Base-by-base conservation (phyloP, 257 asterid genomes). In the Rhazya stricta region DNA sequence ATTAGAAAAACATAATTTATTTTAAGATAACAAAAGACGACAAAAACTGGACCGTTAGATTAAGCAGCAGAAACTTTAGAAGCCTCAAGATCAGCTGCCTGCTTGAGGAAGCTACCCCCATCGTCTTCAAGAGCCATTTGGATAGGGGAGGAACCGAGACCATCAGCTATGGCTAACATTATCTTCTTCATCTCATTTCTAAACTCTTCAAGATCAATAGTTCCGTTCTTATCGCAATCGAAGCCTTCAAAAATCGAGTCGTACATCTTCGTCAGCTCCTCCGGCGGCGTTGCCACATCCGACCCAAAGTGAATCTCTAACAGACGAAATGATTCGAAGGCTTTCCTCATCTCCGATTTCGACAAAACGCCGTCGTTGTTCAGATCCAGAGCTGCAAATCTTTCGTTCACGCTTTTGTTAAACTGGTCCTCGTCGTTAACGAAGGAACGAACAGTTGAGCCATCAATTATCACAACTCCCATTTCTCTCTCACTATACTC, bases 41-140 rank as follows among this genome's bases (percentile, higher is more conserved):
- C 0, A 46, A 69, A 54, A 41, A 39, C 41, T 1, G 1, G 18
- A 25, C 74, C 58, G 16, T 41, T 7, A n/a, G 37, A 60, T 69
- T 76, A 77, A 81, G 51, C 67, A 53, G 75, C 6, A 6, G 86
- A 37, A 53, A 72, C 0, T 85, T 84, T 89, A 15, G 96, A 86
- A 3, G 97, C 93, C 74, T 93, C 98, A 36, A 87, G 88, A 85
- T 93, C 98, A 6, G 90, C 96, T n/a, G 98, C 98, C 77, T 82
- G 84, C 76, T 93, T 91, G 62, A 93, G 87, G 43, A 93, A 77
- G 78, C 80, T 85, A 36, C 75, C 78, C 6, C 85, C 92, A 62
- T 81, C 94, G 48, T 91, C 98, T 53, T 91, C 98, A 36, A 93
- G 89, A 16, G 89, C 96, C 98, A 93, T 93, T 82, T 93, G 98